Evolutionary conservation across 176 grass and related monocot genomes (phyloP), one percentile per base, ranked within the genome.

Genomic region (Oryza nivara): DNA sequence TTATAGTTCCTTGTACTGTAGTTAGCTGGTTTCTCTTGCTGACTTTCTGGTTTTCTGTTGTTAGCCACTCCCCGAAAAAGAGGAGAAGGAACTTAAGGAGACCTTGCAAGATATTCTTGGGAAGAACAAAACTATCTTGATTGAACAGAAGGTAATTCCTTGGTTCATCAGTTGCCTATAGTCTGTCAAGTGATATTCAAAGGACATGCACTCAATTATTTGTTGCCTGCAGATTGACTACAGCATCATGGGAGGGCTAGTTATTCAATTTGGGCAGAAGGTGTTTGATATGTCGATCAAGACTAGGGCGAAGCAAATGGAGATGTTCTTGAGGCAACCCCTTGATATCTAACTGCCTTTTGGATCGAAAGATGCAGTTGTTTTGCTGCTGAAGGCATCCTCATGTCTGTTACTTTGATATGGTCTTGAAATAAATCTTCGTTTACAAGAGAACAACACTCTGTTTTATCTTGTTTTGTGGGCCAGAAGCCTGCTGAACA

Each of bases 271-370:
- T 13, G 78, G 70, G 2, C 89, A 94, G 79, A 96, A 80, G 84
- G 93, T 99, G 26, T 89, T 99, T 22, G 93, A 99, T 68, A 92
- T 96, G 88, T 99, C 96, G 11, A 99, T 99, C 81, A 99, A 56
- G 89, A 96, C 93, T 9, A 94, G 91, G 87, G 96, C 88, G 1
- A 99, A 91, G 83, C 96, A 99, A 85, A 99, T 99, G 96, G 96
- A 99, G 82, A 52, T 84, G 0, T 81, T 87, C 88, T 92, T 99
- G 91, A 90, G 93, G 76, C 91, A 94, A 65, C 96, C 96, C 43
- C 63, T 96, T 71, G 60, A 96, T n/a, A 66, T 91, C 16, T 96
- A 81, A 93, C 67, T 40, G 9, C 34, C 23, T 80, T 70, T 87
- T 34, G 25, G 72, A 83, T 88, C 67, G 26, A 78, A 79, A 75